phyloP scores from a whole-genome alignment of 352 stramenopile species.

The Globisporangium orthogonon region DNA sequence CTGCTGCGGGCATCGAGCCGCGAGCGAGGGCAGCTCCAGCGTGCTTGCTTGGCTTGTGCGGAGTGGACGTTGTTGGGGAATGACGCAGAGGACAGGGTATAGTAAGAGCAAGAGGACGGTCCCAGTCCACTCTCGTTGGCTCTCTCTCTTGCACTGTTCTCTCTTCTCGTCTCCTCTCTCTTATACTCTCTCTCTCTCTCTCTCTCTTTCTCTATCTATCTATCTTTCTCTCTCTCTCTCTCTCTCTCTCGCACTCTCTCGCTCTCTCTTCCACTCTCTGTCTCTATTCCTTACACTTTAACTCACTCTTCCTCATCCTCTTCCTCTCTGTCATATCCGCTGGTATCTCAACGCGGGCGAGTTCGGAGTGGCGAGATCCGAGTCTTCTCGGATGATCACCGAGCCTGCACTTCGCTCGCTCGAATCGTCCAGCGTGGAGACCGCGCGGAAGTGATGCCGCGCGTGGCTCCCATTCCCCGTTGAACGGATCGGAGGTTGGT shows the following conservation, averaged over 20 bases:
- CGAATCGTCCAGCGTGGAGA: not conserved
- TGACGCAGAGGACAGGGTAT: not conserved
- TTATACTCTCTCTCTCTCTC: not conserved
- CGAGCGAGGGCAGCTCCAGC: too few relatives aligned
- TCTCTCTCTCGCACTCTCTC: not conserved
- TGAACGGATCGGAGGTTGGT: not conserved
- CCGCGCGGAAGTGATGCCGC: not conserved
- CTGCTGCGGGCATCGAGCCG: too few relatives aligned
- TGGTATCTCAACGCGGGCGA: not conserved
- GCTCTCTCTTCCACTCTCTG: not conserved
- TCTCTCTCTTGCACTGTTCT: not conserved
- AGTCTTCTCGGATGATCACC: not conserved
- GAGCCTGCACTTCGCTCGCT: too few relatives aligned
- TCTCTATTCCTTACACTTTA: not conserved
- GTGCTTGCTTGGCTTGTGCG: too few relatives aligned
- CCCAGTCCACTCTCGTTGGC: not conserved
- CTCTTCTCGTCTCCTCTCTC: not conserved
- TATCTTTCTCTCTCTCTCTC: not conserved
- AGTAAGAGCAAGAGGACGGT: not conserved
- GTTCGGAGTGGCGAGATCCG: not conserved
- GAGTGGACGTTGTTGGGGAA: not conserved
- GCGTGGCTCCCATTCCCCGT: not conserved
- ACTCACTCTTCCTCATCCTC: not conserved
- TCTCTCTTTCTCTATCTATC: not conserved
- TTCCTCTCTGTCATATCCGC: slow-evolving; percentile 1